Percentiles rank a stretch among this genome's conserved stretches.
Conservation (phyloP, 2,329 filamentous ascomycete species). For the Trichophyton equinum region DNA sequence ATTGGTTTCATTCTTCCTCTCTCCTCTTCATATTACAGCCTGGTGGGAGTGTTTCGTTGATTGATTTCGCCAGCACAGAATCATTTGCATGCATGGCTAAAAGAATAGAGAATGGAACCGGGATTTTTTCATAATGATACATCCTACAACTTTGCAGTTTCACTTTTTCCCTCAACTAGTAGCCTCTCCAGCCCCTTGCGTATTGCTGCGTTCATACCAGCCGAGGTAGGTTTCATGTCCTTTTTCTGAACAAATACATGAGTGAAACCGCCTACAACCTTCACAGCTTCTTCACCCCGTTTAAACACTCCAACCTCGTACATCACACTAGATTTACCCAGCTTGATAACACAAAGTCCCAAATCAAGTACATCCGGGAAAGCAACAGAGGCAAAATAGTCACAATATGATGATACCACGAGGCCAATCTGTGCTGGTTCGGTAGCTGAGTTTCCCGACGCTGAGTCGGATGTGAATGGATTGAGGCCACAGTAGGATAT, state of each 20-base stretch:
- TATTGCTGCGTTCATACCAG: slow-evolving; percentile 29
- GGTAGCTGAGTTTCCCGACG: slow-evolving; percentile 8
- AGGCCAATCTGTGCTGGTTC: slow-evolving; percentile 58
- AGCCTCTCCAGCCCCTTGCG: slow-evolving; percentile 47
- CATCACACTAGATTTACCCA: slow-evolving; percentile 74
- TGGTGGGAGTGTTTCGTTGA: background rate
- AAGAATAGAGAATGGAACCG: background rate
- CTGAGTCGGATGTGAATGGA: slow-evolving; percentile 54
- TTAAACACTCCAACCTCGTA: slow-evolving; percentile 87
- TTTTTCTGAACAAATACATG: slow-evolving; percentile 73
- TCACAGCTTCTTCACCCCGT: slow-evolving; percentile 57
- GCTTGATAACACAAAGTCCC: slow-evolving; percentile 65
- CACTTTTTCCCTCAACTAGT: slow-evolving; percentile 22
- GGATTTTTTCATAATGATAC: background rate
- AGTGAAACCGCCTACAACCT: slow-evolving; percentile 72
- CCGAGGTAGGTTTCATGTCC: slow-evolving; percentile 44
- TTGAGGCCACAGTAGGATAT: slow-evolving; percentile 63
- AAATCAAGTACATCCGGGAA: slow-evolving; percentile 76
- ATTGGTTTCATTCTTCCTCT: background rate
- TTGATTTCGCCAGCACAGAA: background rate
- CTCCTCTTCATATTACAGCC: background rate
- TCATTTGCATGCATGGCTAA: background rate
- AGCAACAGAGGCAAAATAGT: slow-evolving; percentile 70
- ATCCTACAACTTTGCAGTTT: background rate
- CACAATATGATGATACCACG: slow-evolving; percentile 71